Conservation (phyloP, 768 basidiomycete genomes). For the Phanerochaete carnosa region DNA sequence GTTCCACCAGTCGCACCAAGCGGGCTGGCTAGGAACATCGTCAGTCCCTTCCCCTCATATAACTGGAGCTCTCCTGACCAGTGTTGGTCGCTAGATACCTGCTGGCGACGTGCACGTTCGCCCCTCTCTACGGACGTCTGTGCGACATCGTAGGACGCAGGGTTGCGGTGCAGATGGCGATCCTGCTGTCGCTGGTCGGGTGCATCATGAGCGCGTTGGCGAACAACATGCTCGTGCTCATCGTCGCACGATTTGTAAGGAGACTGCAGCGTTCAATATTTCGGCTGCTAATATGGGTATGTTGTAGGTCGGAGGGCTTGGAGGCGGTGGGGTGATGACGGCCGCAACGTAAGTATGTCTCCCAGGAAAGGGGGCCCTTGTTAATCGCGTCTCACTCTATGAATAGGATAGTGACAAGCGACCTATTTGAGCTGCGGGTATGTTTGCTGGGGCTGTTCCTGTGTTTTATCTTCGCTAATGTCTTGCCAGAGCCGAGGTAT, state of each 20-base stretch:
- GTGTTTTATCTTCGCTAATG: not conserved
- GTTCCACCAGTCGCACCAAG: constrained; percentile 72
- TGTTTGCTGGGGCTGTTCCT: constrained; percentile 15
- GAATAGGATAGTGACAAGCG: constrained; percentile 66
- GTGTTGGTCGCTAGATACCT: constrained; percentile 49
- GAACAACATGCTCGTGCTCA: constrained; percentile 64
- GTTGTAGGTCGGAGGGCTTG: constrained; percentile 63
- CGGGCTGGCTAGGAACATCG: constrained; percentile 82
- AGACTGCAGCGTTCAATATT: not conserved
- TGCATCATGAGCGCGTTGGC: constrained; percentile 68
- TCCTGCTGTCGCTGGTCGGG: constrained; percentile 59
- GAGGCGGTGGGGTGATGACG: constrained; percentile 75
- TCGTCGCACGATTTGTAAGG: constrained; percentile 70
- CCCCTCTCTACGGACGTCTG: constrained; percentile 76
- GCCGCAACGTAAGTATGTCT: constrained; percentile 54
- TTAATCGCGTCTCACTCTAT: not conserved
- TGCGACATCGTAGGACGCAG: constrained; percentile 71
- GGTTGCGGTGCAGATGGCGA: constrained; percentile 63
- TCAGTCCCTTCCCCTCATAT: constrained; percentile 27
- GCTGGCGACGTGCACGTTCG: constrained; percentile 78
- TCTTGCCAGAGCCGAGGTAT: constrained; percentile 57
- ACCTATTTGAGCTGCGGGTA: constrained; percentile 77
- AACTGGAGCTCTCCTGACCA: not conserved
- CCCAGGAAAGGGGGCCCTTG: not conserved
- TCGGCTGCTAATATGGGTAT: not conserved